Base-by-base conservation (phyloP, 2,329 filamentous ascomycete genomes). In the Cercospora berteroae region DNA sequence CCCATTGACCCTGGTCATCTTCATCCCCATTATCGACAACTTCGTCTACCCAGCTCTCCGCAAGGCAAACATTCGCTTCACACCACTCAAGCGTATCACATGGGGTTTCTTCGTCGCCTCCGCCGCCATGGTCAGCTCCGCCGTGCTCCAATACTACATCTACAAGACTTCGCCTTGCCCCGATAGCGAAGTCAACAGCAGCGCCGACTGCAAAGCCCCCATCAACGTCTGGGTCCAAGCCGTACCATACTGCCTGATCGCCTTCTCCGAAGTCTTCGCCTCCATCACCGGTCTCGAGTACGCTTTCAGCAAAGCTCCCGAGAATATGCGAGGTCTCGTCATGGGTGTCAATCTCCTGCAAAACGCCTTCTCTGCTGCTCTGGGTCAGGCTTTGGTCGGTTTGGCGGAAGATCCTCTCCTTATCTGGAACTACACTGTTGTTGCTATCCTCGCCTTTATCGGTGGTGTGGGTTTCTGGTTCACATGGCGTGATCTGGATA, bases 381-480 rank as follows among this genome's bases (percentile, higher is more conserved):
- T 92, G 29, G 88, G 86, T 1, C 86, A 89, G 72, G 84, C 88
- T 4, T 79, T 91, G 20, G 84, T 86, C 4, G 86, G 88, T 0
- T 77, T 84, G 13, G 85, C 87, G 12, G 83, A 83, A 66, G 87
- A 92, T 75, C 90, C 89, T 23, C 81, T 88, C 69, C 83, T 90
- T 70, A 76, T 88, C 61, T 90, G 88, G 87, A 85, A 93, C 80
- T 93, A 93, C 79, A 84, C 82, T 8, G 77, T 83, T 18, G 84
- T 90, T 18, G 87, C 89, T 5, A 80, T 87, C 66, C 81, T 92
- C 61, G 85, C 90, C 0, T 84, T 87, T 42, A 61, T 88, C 7
- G 90, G 88, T 39, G 89, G 88, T 25, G 69, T 83, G 4, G 81
- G 83, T 1, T 93, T 93, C 81, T 93, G 89, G 89, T 77, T 89